A percentile compares a stretch with the other conserved stretches of the same genome.
phyloP scores from a whole-genome alignment of 176 grass and related monocot species.

The Oryza australiensis region DNA sequence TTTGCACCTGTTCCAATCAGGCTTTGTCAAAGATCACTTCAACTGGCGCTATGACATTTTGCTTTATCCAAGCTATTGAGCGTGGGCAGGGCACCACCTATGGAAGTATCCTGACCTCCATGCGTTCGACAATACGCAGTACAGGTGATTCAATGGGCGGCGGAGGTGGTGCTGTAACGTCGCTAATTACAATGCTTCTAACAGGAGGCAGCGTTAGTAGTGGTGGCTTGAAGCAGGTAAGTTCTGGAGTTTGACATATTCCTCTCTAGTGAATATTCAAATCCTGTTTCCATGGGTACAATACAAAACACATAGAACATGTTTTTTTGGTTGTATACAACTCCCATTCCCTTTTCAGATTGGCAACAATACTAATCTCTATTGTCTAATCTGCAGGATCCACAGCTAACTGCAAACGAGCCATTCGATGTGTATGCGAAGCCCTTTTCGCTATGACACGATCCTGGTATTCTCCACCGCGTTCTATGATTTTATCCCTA shows the following conservation, averaged over 20 bases:
- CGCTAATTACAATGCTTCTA: constrained; percentile 82
- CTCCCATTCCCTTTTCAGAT: constrained; percentile 8
- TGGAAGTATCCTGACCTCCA: constrained; percentile 85
- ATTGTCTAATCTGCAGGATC: constrained; percentile 65
- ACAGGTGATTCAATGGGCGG: constrained; percentile 53
- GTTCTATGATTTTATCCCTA: background rate
- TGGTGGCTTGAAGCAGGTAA: constrained; percentile 86
- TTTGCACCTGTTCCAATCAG: constrained; percentile 44
- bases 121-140: constrained; percentile 74
- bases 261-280: background rate
- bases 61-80: constrained; percentile 99
- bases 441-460: constrained; percentile 76
- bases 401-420: constrained; percentile 68
- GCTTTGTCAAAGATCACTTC: constrained; percentile 93
- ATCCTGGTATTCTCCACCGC: background rate
- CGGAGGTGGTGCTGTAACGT: constrained; percentile 62
- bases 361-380: constrained; percentile 10
- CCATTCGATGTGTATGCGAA: constrained; percentile 83
- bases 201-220: constrained; percentile 54
- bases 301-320: background rate
- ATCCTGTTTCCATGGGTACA: background rate
- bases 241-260: background rate
- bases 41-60: constrained; percentile 95
- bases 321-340: background rate
- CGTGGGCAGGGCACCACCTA: constrained; percentile 69